These are phyloP conservation scores for Amorphotheca resinae DNA, from an alignment of 495 filamentous ascomycete genomes.

Conservation along the genomic window DNA sequence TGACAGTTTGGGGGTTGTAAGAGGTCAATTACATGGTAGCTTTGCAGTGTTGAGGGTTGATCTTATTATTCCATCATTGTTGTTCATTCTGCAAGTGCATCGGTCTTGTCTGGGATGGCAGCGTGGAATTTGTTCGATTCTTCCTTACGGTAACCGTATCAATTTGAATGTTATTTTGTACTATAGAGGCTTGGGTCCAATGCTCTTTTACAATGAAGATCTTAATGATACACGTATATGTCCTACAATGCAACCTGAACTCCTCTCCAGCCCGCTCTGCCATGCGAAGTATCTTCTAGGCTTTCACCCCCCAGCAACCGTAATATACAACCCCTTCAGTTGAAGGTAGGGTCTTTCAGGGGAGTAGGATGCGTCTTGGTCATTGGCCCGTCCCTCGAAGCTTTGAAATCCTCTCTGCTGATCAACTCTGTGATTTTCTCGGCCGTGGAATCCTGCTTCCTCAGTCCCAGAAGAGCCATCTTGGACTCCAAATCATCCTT, in stretches of 20 bases:
- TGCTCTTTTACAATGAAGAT: not conserved
- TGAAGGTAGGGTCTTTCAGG: not conserved
- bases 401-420: conserved; percentile 33
- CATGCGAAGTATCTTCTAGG: not conserved
- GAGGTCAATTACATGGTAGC: too few relatives aligned
- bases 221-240: conserved; percentile 3
- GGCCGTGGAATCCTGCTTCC: conserved; percentile 35
- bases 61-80: too few relatives aligned
- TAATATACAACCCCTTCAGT: not conserved
- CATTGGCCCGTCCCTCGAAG: conserved; percentile 14
- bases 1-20: too few relatives aligned
- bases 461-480: conserved; percentile 50
- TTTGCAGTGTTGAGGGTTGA: too few relatives aligned
- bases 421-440: conserved; percentile 45
- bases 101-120: too few relatives aligned
- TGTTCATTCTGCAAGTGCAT: too few relatives aligned
- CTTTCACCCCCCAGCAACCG: not conserved
- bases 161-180: too few relatives aligned
- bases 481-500: conserved; percentile 47
- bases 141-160: too few relatives aligned
- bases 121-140: too few relatives aligned
- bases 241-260: not conserved
- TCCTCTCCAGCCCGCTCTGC: not conserved
- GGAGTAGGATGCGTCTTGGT: not conserved
- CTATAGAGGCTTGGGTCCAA: too few relatives aligned